Evolutionary conservation across 352 stramenopile genomes (phyloP).

Genomic region (Phytophthora aleatoria): DNA sequence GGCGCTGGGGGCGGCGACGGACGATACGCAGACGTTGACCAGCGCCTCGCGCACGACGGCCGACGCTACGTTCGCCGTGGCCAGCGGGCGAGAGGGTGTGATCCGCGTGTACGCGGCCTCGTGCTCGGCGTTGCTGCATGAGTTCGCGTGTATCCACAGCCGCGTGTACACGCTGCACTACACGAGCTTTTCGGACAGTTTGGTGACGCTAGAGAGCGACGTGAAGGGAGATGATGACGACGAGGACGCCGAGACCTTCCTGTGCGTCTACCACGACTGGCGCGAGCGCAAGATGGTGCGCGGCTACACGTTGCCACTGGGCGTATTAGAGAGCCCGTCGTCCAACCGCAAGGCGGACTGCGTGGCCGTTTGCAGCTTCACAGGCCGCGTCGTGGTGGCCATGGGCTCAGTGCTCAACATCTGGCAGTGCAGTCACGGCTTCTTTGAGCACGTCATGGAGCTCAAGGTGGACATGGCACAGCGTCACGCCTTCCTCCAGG

Average conservation of each 20-base stretch:
- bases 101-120: conserved; percentile 84
- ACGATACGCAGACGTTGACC: conserved; percentile 51
- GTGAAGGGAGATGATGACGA: conserved; percentile 18
- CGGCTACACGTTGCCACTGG: conserved; percentile 83
- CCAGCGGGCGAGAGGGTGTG: conserved; percentile 61
- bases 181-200: conserved; percentile 86
- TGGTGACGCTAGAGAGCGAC: conserved; percentile 86
- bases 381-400: conserved; percentile 73
- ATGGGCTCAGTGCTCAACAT: conserved; percentile 83
- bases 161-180: conserved; percentile 77
- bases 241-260: conserved; percentile 73
- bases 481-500: conserved; percentile 66
- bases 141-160: conserved; percentile 80
- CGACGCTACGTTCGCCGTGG: conserved; percentile 78
- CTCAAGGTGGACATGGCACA: conserved; percentile 82
- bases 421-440: conserved; percentile 84
- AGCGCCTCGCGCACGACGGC: conserved; percentile 66
- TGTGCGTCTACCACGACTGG: conserved; percentile 91
- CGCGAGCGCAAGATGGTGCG: conserved; percentile 79
- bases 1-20: conserved; percentile 39
- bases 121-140: conserved; percentile 75
- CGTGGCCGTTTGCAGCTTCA: conserved; percentile 85
- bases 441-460: conserved; percentile 91
- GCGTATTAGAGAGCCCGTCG: conserved; percentile 62
- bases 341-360: conserved; percentile 64